A percentile compares a stretch with the other conserved stretches of the same genome.
Conservation (phyloP, 768 basidiomycete genomes). For the Pleurotus tuber-regium region DNA sequence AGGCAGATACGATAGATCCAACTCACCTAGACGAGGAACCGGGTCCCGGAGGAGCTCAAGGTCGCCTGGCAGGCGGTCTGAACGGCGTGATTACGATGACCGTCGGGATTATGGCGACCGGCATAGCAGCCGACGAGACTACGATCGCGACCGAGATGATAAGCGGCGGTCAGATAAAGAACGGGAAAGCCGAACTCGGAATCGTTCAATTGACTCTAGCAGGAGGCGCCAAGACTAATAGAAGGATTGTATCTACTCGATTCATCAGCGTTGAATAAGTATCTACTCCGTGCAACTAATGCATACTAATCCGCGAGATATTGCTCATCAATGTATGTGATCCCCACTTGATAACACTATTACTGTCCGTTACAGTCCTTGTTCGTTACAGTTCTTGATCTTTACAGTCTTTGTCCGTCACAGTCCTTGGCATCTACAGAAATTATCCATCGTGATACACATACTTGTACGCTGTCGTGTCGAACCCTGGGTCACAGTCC, state of each 20-base stretch:
- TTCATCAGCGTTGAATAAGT: not conserved
- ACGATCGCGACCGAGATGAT: constrained; percentile 28
- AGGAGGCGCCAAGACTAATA: constrained; percentile 22
- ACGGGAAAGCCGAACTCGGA: constrained; percentile 29
- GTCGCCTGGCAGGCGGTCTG: constrained; percentile 34
- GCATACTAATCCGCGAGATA: not conserved
- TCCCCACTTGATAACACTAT: not conserved
- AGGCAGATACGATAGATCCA: constrained; percentile 8
- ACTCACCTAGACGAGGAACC: constrained; percentile 20
- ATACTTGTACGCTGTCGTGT: too few species aligned
- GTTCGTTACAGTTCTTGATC: not conserved
- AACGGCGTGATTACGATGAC: constrained; percentile 30
- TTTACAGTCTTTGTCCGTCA: not conserved
- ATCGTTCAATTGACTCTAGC: constrained; percentile 26
- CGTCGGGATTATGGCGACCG: not conserved
- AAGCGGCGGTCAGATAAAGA: constrained; percentile 30
- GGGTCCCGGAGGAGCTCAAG: constrained; percentile 48
- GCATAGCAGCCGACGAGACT: constrained; percentile 7
- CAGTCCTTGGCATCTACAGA: not conserved
- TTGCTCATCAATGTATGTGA: constrained; percentile 1
- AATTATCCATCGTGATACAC: not conserved
- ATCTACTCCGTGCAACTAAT: not conserved
- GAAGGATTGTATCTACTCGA: not conserved
- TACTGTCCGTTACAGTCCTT: constrained; percentile 4
- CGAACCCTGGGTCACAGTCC: constrained; percentile 1